Evolutionary conservation across 345 rosid genomes (phyloP).

Genomic region (Anacardium occidentale): DNA sequence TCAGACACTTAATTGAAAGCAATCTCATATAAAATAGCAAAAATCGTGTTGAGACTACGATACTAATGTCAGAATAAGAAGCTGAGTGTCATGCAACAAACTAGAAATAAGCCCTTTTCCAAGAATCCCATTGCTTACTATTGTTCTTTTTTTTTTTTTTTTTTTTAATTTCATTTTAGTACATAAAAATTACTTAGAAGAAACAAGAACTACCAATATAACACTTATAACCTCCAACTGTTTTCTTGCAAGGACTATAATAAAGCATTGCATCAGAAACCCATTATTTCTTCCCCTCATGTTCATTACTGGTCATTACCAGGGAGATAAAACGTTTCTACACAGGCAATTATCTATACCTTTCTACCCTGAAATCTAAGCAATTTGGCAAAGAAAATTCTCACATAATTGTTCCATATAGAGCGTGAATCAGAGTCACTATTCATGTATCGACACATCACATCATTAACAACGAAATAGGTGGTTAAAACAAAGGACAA

Average conservation of each 20-base stretch:
- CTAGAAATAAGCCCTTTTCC: not conserved
- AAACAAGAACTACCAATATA: not conserved
- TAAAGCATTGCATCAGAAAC: not conserved
- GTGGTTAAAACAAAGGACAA: no score
- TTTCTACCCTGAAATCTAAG: not conserved
- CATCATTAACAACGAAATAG: not conserved
- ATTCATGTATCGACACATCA: conserved; percentile 6
- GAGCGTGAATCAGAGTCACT: not conserved
- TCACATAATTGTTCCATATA: not conserved
- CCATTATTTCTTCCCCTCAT: not conserved
- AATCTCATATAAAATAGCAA: not conserved
- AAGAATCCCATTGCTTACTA: not conserved
- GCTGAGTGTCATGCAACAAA: not conserved
- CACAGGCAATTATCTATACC: not conserved
- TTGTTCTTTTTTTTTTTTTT: not conserved
- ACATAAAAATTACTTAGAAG: no score
- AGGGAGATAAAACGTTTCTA: not conserved
- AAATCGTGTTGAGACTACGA: not conserved
- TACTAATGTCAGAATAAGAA: not conserved
- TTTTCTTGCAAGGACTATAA: not conserved
- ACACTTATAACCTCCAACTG: not conserved
- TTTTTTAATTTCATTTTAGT: not conserved
- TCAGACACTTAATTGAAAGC: not conserved
- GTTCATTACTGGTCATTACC: not conserved
- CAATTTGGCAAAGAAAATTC: not conserved